Evolutionary conservation across 2,329 filamentous ascomycete species (phyloP).

Genomic region (Penicillium olsonii): DNA sequence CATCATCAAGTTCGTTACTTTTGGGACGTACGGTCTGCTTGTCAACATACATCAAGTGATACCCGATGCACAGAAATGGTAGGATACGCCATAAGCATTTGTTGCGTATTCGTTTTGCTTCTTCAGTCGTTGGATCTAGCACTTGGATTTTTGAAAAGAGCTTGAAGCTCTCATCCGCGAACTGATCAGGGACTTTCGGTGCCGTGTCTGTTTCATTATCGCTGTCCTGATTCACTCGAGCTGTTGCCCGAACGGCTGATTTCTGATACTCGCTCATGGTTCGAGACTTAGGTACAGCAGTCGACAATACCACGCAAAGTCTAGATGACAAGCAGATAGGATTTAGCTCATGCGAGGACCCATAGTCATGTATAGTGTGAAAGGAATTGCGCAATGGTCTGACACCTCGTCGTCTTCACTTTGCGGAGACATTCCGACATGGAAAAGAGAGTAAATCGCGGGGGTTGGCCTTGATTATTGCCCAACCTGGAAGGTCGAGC

Average conservation of each 20-base stretch:
- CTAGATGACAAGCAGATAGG: neutral
- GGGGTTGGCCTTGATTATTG: neutral
- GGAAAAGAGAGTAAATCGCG: neutral
- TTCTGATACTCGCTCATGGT: neutral
- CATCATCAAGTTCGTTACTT: neutral
- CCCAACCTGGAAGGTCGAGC: neutral
- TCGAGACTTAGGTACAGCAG: neutral
- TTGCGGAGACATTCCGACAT: neutral
- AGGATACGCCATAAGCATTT: constrained; percentile 41
- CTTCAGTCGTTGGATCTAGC: constrained; percentile 37
- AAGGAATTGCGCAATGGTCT: constrained; percentile 15
- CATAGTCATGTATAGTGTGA: neutral
- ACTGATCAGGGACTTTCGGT: constrained; percentile 38
- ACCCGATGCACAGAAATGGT: constrained; percentile 43
- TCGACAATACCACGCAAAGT: neutral
- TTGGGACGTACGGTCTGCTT: constrained; percentile 36
- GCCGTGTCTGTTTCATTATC: constrained; percentile 6
- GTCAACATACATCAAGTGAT: constrained; percentile 46
- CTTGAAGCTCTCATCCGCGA: constrained; percentile 47
- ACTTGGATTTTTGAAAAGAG: constrained; percentile 43
- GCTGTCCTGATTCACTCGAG: constrained; percentile 2
- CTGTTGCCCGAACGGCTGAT: neutral
- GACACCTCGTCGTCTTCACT: constrained; percentile 8
- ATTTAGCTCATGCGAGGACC: neutral
- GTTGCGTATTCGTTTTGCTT: constrained; percentile 21